Base-by-base conservation (phyloP, 129 eudicot genomes). In the Erigeron canadensis region DNA sequence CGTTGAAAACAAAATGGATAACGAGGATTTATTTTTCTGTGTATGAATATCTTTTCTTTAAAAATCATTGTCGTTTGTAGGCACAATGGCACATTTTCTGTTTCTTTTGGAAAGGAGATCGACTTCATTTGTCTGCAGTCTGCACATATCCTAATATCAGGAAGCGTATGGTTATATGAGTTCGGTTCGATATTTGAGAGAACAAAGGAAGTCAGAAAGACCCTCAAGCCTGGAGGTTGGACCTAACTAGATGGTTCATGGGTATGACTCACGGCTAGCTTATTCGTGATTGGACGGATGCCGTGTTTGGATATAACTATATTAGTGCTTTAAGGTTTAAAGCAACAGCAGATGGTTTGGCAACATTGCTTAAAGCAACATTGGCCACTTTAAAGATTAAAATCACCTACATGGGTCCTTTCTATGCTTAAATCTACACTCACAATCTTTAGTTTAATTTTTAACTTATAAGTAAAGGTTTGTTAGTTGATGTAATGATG, bases 401-500 rank as follows among this genome's bases (percentile, higher is more conserved):
- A 70, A 77, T 70, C 72, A 77, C 67, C 51, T 70, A 70, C 76
- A 62, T 50, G 47, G 75, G 51, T 62, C 42, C 69, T 70, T 67
- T 51, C 69, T 59, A 76, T 57, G 61, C 67, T 76, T 54, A 76
- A 69, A 69, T 61, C 71, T 50, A 62, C 58, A 63, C 77, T 63
- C 71, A 70, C 54, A 63, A 28, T 70, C 70, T 77, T 70, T 70
- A 70, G 51, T 71, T 77, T 51, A 40, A 53, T 53, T 63, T 50
- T 77, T 77, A 77, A 77, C 77, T 77, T 77, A 43, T 45, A 77
- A 77, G 77, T 72, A 70, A 77, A 70, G 81, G 66, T 17, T 77
- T 42, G 81, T 55, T 77, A 54, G 81, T 77, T 77, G 81, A 70
- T 77, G 81, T 77, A 77, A 77, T 77, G 81, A 77, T 77, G 81